Percentiles rank a stretch among this genome's conserved stretches.
phyloP scores from a whole-genome alignment of 1,139 yeast genomes.

The Debaryomyces udenii region DNA sequence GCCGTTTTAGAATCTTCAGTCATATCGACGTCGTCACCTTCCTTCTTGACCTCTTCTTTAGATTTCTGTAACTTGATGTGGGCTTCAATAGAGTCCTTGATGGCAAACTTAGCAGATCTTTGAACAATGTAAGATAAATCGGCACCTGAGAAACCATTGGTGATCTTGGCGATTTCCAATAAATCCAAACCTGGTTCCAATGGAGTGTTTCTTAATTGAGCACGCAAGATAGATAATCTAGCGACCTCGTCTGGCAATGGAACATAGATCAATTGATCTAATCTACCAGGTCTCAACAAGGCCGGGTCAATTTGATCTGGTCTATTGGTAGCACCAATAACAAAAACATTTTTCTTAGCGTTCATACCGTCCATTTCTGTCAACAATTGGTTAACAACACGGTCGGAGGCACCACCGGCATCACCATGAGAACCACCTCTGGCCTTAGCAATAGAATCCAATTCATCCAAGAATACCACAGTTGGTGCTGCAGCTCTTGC shows the following conservation, averaged over 20 bases:
- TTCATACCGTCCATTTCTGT: conserved; percentile 99
- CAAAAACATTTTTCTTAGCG: conserved; percentile 97
- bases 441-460: conserved; percentile 96
- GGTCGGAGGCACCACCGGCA: conserved; percentile 98
- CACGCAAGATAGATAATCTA: conserved; percentile 87
- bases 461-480: conserved; percentile 94
- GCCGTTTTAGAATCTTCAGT: conserved; percentile 25
- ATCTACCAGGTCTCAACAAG: conserved; percentile 97
- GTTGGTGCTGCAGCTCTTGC: conserved; percentile 99
- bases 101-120: conserved; percentile 98
- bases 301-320: conserved; percentile 99
- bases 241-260: conserved; percentile 97
- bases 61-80: conserved; percentile 57
- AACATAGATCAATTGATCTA: conserved; percentile 96
- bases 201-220: conserved; percentile 98
- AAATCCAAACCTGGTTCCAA: conserved; percentile 95
- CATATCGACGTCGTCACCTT: conserved; percentile 70
- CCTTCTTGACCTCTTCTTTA: conserved; percentile 48
- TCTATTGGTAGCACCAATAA: conserved; percentile 98
- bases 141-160: conserved; percentile 98
- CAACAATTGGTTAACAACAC: conserved; percentile 96
- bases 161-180: conserved; percentile 84
- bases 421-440: conserved; percentile 93
- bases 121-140: conserved; percentile 96
- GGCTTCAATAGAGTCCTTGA: conserved; percentile 96